Evolutionary conservation across 1,139 yeast species (phyloP), one percentile per base, ranked within the genome.

Genomic region (Saccharomyces hybrid): DNA sequence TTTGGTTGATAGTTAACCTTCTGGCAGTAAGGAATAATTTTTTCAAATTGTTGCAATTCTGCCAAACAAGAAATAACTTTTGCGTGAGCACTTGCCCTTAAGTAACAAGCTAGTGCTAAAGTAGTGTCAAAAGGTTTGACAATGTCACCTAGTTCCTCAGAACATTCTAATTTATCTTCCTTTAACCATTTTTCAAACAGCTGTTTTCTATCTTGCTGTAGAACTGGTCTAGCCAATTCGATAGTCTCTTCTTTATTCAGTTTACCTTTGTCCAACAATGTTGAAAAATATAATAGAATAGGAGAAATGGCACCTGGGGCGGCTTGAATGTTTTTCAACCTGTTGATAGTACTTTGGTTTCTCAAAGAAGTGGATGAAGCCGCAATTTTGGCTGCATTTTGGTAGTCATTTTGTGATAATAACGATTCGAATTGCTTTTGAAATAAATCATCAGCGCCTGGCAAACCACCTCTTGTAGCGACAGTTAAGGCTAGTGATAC

Each of bases 241-340:
- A 95, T 81, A 31, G 97, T 86, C 78, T 95, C 99, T 70, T 86
- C 86, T 75, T 89, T 86, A 78, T 95, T 95, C 67, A 95, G 79
- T 52, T 95, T 81, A 46, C 98, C 98, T 74, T 89, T 86, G 73
- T 93, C 99, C 61, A 95, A 81, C 65, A 95, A 77, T 58, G 95
- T 89, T 47, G 95, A 87, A 71, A 95, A 89, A 72, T 95, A 95
- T 71, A 91, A 95, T 69, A 95, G 77, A 62, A 95, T 86, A 53
- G 99, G 99, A 50, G 97, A 88, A 50, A 90, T 88, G 67, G 89
- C 91, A 51, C 99, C 99, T 48, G 97, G 97, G 60, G 89, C 87
- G n/a, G 97, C 89, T 62, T 95, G 96, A 58, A 93, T 79, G 67
- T 84, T 84, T 74, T 93, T 93, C 76, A 95, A 83, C 73, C 90